These are phyloP conservation scores for Schizochytrium sp. DNA, from an alignment of 108 stramenopile species.

Conservation along the genomic window DNA sequence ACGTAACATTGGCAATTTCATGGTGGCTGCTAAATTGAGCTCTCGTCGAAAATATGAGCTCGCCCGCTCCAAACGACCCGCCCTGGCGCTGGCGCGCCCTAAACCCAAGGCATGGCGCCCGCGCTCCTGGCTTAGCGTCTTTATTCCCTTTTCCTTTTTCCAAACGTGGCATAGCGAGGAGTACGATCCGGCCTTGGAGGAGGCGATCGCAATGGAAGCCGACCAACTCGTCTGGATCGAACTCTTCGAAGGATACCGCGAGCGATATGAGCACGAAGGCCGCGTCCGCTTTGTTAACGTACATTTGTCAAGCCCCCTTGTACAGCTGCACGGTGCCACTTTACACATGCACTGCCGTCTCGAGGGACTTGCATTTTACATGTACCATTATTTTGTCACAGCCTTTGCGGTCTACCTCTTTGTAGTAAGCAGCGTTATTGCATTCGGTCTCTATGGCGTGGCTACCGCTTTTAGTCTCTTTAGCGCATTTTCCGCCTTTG, in stretches of 20 bases:
- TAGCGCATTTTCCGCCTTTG: not conserved
- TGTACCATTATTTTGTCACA: not conserved
- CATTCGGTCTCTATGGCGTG: not conserved
- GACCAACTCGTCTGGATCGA: not conserved
- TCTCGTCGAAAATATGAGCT: not conserved
- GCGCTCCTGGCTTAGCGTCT: not conserved
- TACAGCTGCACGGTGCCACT: not conserved
- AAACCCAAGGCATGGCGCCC: not conserved
- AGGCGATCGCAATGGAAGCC: not conserved
- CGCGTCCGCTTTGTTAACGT: not conserved
- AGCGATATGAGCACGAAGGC: not conserved
- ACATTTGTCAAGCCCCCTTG: not conserved
- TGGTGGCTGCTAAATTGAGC: not conserved
- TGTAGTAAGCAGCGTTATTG: not conserved
- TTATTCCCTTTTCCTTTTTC: not conserved
- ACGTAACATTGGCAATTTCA: not conserved
- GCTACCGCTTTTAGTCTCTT: constrained; percentile 4
- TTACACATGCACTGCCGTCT: not conserved
- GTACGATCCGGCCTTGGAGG: not conserved
- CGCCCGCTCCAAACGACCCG: not conserved
- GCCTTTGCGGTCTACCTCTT: constrained; percentile 3
- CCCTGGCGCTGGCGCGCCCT: not conserved
- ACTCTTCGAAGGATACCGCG: not conserved
- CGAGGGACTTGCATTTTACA: not conserved
- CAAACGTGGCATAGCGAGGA: not conserved